Evolutionary conservation across 1,284 basidiomycete species (phyloP), one percentile per base, ranked within the genome.

Genomic region (Irpex rosettiformis): DNA sequence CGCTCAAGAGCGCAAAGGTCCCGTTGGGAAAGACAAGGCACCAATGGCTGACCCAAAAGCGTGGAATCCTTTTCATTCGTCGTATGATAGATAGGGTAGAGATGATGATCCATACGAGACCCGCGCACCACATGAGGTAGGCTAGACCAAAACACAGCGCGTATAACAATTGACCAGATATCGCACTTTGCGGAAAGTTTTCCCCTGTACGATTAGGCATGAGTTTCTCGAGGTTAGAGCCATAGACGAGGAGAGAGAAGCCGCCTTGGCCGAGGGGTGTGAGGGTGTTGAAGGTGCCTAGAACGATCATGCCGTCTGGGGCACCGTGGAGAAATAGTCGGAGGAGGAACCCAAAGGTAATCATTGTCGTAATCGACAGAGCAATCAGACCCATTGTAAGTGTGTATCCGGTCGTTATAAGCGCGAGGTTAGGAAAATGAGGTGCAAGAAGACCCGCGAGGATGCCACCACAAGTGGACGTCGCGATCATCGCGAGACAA

Each of bases 401-500:
- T 2, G 78, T 75, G 51, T 77, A 64, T 22, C 75, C 66, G 21
- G 82, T 65, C 11, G 81, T 83, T 10, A 79, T 61, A 18, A 76
- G 66, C 3, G 84, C 82, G 2, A 79, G 70, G 0, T 65, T 58
- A 0, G 71, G 66, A 22, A 73, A 74, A 24, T 75, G 69, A 0
- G 72, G 59, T 3, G 61, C 61, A 3, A 83, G 68, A 2, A 76
- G 70, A 1, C 68, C 56, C 1, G 79, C 75, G 16, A 88, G 68
- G 59, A 85, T 64, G 4, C 77, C 79, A 3, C 85, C 85, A 0
- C 77, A 75, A 0, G 84, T 77, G 0, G 82, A 77, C 2, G 78
- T 76, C 63, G 87, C 85, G 58, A 87, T 73, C 18, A 80, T 76
- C 1, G 82, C 72, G 3, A 87, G 80, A 53, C 84, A 75, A 3